Evolutionary conservation across 2,329 filamentous ascomycete species (phyloP), one percentile per base, ranked within the genome.

Genomic region (Myriosclerotinia curreyana): DNA sequence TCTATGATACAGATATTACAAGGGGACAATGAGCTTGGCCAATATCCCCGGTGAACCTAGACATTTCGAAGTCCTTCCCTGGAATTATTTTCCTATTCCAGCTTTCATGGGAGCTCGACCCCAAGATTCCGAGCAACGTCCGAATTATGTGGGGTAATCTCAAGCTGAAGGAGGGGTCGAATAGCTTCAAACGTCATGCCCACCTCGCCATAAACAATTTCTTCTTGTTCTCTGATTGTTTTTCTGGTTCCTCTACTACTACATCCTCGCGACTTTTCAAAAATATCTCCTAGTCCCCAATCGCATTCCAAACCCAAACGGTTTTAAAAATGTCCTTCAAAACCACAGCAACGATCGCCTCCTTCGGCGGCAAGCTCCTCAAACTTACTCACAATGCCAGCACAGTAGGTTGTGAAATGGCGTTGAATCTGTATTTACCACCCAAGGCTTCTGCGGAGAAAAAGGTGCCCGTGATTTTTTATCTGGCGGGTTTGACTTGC

Each of bases 401-500:
- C 69, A 83, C 86, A 67, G 96, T 92, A 64, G 86, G 85, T 72
- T 96, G 92, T 70, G 87, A 92, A 73, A 99, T 98, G 94, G 86
- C 85, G 75, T 85, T 98, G 74, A 96, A 96, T 80, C 83, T 99
- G 72, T 99, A 91, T 81, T 84, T 99, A 4, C 95, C 95, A 31
- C 86, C 91, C 2, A 82, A 87, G 72, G 86, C 90, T 3, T 49
- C 65, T 82, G 67, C 42, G n/a, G 55, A 48, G 20, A 58, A 72
- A 77, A 62, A 60, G 20, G 86, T 92, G 2, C 95, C 95, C 31
- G 85, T 98, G 38, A 84, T 99, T 65, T 87, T 97, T 79, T 99
- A 94, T 79, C 87, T 99, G 65, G 94, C 94, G 17, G 95, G 95
- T 60, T 82, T 99, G 66, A 98, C 95, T 66, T 99, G 95, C 82